Base-by-base conservation (phyloP, 164 flowering plant genomes). In the Berberis vulgaris region DNA sequence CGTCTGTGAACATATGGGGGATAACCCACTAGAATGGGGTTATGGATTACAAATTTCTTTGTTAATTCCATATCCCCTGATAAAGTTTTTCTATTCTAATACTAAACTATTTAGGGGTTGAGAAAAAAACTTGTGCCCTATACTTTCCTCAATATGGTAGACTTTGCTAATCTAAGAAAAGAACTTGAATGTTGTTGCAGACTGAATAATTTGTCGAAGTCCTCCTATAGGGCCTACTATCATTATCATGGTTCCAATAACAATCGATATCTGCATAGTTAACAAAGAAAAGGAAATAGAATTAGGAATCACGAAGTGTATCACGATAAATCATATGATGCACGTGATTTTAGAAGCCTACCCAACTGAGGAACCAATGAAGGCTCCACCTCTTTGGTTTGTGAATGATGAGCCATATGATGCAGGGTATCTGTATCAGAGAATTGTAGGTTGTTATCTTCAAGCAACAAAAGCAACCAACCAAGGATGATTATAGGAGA, bases 211-310 rank as follows among this genome's bases (percentile, higher is more conserved):
- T 42, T 71, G 56, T 41, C 76, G 50, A 39, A 58, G 4, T 47
- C 73, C 81, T 62, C 79, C 81, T 5, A 76, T 73, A 1, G 81
- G 81, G 8, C 73, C 63, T 3, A 69, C n/a, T 2, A 71, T 12
- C 61, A 71, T 62, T 13, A 79, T 59, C 13, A 47, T 3, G 5
- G 54, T 7, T 1, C 82, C 82, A 44, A 76, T 6, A 1, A 79
- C 45, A n/a, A 72, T 74, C 4, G 65, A 61, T 2, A 79, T 45
- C 79, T 78, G 74, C 49, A 71, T 70, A 39, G 45, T 53, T 10
- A 71, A 26, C n/a, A 64, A 45, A 55, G 6, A 11, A 9, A 54
- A 64, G 43, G 12, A n/a, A 41, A 42, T 6, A 65, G n/a, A 45
- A 5, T 7, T 7, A 57, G 2, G 41, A n/a, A 53, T 13, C 1